Evolutionary conservation across 331 rosid species (phyloP).

Genomic region (Malus hybrid): DNA sequence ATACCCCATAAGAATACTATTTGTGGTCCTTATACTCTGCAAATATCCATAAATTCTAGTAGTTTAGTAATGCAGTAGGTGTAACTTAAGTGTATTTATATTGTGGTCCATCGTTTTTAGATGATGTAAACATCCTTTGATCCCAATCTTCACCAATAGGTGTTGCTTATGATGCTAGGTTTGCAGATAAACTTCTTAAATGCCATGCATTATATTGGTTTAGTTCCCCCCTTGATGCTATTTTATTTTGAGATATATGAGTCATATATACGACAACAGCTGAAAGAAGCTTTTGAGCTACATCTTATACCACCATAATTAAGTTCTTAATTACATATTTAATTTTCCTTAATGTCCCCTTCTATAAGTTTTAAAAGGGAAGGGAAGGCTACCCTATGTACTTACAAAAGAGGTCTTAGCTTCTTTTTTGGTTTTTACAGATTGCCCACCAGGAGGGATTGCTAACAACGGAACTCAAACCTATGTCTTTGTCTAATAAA

Average conservation of each 20-base stretch:
- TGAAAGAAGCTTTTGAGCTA: conserved; percentile 10
- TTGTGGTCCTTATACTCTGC: not conserved
- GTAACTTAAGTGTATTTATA: not conserved
- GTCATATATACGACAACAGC: not conserved
- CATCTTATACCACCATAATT: not conserved
- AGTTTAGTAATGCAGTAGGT: conserved; percentile 2
- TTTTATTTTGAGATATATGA: not conserved
- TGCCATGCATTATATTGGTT: not conserved
- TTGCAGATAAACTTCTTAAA: not conserved
- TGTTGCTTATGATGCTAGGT: not conserved
- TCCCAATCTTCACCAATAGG: not conserved
- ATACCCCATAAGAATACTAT: not conserved
- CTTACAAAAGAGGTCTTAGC: too few species aligned
- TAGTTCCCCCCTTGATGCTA: not conserved
- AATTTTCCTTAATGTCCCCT: not conserved
- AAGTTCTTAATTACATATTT: not conserved
- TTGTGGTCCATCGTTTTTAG: not conserved
- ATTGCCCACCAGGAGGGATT: too few species aligned
- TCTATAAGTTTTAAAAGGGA: not conserved
- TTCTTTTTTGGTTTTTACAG: too few species aligned
- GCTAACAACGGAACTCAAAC: too few species aligned
- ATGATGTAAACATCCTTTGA: not conserved
- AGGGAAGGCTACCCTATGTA: too few species aligned
- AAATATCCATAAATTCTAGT: not conserved
- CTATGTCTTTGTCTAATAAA: too few species aligned